Evolutionary conservation across 108 stramenopile genomes (phyloP).

Genomic region (Fragilaria radians): DNA sequence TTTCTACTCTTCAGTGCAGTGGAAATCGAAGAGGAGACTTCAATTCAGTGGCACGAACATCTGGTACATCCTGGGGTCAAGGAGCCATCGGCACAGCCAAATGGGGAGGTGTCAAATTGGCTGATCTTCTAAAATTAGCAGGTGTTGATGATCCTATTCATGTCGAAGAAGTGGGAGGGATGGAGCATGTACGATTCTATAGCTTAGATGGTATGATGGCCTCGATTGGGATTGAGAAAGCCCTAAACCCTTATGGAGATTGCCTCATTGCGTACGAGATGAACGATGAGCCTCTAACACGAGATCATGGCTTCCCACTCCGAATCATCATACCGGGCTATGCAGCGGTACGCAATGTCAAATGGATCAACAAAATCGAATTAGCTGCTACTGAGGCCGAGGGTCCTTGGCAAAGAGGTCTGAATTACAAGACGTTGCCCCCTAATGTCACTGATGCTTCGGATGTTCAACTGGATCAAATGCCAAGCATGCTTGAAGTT

Average conservation of each 20-base stretch:
- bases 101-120: slow-evolving; percentile 88
- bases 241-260: slow-evolving; percentile 81
- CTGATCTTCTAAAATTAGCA: slow-evolving; percentile 74
- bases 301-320: slow-evolving; percentile 95
- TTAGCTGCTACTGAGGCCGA: slow-evolving; percentile 58
- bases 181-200: slow-evolving; percentile 78
- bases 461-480: slow-evolving; percentile 48
- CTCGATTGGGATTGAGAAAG: slow-evolving; percentile 83
- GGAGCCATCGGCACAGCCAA: slow-evolving; percentile 91
- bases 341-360: slow-evolving; percentile 75
- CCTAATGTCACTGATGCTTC: slow-evolving; percentile 66
- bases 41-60: slow-evolving; percentile 70
- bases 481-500: slow-evolving; percentile 69
- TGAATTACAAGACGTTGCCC: slow-evolving; percentile 84
- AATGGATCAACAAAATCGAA: slow-evolving; percentile 73
- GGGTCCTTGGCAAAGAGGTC: slow-evolving; percentile 73
- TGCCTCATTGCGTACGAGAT: slow-evolving; percentile 94
- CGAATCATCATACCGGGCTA: slow-evolving; percentile 95
- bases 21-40: slow-evolving; percentile 93
- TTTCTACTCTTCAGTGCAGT: slow-evolving; percentile 92
- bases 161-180: slow-evolving; percentile 29
- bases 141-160: slow-evolving; percentile 50
- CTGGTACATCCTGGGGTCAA: slow-evolving; percentile 87
- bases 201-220: slow-evolving; percentile 76
- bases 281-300: slow-evolving; percentile 87